phyloP scores from a whole-genome alignment of 2,329 filamentous ascomycete species.

The Aureobasidium sp. region DNA sequence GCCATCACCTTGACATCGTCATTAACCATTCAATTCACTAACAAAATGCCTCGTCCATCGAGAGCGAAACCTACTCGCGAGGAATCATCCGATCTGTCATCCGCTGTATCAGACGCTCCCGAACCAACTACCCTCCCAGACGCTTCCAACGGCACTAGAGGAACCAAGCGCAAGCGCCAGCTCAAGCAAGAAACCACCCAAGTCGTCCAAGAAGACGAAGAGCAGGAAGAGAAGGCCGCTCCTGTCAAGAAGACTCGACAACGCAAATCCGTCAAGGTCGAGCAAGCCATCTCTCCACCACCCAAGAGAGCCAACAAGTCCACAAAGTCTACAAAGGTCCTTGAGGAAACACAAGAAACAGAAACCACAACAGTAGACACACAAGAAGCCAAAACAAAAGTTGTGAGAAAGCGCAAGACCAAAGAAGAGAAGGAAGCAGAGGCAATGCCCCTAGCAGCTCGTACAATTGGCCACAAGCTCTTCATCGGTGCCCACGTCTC shows the following conservation, averaged over 20 bases:
- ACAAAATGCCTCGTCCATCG: slow-evolving; percentile 6
- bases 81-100: slow-evolving; percentile 11
- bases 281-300: background rate
- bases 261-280: slow-evolving; percentile 11
- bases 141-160: background rate
- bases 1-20: background rate
- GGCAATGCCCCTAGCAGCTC: slow-evolving; percentile 56
- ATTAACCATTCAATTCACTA: background rate
- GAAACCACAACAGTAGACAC: slow-evolving; percentile 13
- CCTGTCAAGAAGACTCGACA: slow-evolving; percentile 12
- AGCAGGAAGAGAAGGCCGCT: slow-evolving; percentile 10
- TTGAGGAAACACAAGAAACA: slow-evolving; percentile 10
- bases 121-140: background rate
- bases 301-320: slow-evolving; percentile 2
- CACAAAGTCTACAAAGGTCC: slow-evolving; percentile 11
- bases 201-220: slow-evolving; percentile 5
- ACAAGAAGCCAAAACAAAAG: slow-evolving; percentile 15
- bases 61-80: slow-evolving; percentile 1
- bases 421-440: slow-evolving; percentile 49
- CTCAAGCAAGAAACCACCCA: slow-evolving; percentile 11
- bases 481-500: slow-evolving; percentile 90
- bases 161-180: slow-evolving; percentile 6
- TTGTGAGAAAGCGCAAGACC: slow-evolving; percentile 42
- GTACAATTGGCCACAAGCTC: slow-evolving; percentile 67
- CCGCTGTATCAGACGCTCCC: background rate